phyloP scores from a whole-genome alignment of 2,329 filamentous ascomycete genomes.

The Trichocomaceae sp. region DNA sequence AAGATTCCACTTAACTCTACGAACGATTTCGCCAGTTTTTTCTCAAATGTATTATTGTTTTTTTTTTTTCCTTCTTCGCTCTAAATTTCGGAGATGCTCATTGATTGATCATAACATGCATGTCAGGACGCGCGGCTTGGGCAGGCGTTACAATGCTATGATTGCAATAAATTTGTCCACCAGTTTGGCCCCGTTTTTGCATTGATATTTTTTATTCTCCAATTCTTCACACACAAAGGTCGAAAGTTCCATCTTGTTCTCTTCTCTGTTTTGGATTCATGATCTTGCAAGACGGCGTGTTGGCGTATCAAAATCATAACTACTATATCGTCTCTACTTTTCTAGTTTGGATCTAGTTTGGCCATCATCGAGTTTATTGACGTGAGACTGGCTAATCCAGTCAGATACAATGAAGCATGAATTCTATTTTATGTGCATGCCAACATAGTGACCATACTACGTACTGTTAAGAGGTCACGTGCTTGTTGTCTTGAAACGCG shows the following conservation, averaged over 20 bases:
- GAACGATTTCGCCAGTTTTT: background rate
- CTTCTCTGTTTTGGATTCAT: background rate
- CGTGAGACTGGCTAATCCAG: no score
- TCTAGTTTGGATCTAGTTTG: background rate
- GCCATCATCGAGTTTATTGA: background rate
- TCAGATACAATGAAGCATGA: background rate
- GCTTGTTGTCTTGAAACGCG: background rate
- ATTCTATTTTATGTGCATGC: background rate
- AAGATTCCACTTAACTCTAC: background rate
- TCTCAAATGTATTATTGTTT: conserved; percentile 3
- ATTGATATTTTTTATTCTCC: background rate
- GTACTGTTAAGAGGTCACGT: background rate
- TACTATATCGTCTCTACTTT: background rate
- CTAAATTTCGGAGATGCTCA: conserved; percentile 4
- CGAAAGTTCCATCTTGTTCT: background rate
- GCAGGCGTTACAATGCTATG: conserved; percentile 6
- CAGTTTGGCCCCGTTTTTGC: background rate
- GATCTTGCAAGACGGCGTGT: conserved; percentile 1
- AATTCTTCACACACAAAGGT: background rate
- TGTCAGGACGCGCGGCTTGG: conserved; percentile 10
- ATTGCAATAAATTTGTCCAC: background rate
- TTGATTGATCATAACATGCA: conserved; percentile 4
- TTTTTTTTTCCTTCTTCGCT: background rate
- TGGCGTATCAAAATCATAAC: conserved; percentile 8
- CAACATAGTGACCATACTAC: no score